phyloP scores from a whole-genome alignment of 192 early-diverging fungal species.

The Backusella tuberculispora region DNA sequence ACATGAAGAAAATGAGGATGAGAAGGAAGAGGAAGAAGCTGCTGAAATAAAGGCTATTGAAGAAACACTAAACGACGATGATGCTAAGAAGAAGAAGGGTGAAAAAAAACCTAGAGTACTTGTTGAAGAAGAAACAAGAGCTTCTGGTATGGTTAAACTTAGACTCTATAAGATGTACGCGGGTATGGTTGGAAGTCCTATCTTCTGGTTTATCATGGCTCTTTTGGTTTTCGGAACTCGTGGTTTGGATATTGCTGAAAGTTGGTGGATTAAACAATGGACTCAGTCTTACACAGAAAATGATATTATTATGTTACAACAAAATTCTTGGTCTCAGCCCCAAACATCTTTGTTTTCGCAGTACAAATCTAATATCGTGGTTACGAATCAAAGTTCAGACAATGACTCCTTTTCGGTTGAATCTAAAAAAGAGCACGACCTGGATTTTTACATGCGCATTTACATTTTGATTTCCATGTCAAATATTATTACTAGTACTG shows the following conservation, averaged over 20 bases:
- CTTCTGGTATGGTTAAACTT: constrained; percentile 74
- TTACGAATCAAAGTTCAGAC: constrained; percentile 47
- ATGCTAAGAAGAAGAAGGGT: constrained; percentile 19
- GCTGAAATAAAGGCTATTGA: constrained; percentile 27
- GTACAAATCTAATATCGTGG: constrained; percentile 21
- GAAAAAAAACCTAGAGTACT: constrained; percentile 50
- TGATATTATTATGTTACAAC: constrained; percentile 7
- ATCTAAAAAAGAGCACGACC: constrained; percentile 18
- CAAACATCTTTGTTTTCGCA: constrained; percentile 2
- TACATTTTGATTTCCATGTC: constrained; percentile 59
- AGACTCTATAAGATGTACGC: constrained; percentile 77
- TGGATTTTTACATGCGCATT: constrained; percentile 60
- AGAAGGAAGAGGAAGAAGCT: constrained; percentile 26
- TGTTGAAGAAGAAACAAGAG: constrained; percentile 81
- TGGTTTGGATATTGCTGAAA: constrained; percentile 43
- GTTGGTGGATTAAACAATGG: constrained; percentile 50
- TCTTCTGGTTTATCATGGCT: constrained; percentile 59
- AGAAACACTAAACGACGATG: background rate
- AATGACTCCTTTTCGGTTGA: constrained; percentile 42
- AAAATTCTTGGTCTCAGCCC: constrained; percentile 22
- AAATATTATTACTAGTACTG: constrained; percentile 47
- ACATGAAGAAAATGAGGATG: constrained; percentile 40
- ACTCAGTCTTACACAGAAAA: constrained; percentile 32
- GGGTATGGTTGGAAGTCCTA: constrained; percentile 53
- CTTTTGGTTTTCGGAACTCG: constrained; percentile 43